Evolutionary conservation across 768 basidiomycete genomes (phyloP).

Genomic region (Tricholomella constricta): DNA sequence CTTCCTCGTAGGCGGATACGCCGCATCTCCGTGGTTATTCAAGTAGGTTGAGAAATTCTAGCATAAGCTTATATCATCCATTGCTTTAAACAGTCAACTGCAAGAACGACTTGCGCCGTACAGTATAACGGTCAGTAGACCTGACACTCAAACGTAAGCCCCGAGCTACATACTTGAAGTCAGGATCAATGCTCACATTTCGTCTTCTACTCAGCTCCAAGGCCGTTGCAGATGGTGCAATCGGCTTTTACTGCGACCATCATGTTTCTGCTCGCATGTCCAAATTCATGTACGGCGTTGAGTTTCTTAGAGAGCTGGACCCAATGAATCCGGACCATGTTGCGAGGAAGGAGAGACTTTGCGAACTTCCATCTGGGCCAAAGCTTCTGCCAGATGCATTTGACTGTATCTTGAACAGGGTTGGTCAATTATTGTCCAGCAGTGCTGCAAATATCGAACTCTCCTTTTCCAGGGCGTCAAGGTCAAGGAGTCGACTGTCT

Average conservation of each 20-base stretch:
- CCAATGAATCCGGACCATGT: conserved; percentile 66
- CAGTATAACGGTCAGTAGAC: conserved; percentile 66
- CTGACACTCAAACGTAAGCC: conserved; percentile 76
- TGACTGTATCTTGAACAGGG: conserved; percentile 75
- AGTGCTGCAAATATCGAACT: not conserved
- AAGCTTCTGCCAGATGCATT: conserved; percentile 80
- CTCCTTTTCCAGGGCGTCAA: conserved; percentile 52
- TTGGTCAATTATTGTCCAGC: conserved; percentile 32
- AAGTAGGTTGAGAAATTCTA: conserved; percentile 24
- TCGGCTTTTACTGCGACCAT: conserved; percentile 85
- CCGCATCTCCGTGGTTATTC: conserved; percentile 82
- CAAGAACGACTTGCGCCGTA: conserved; percentile 64
- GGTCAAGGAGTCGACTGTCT: conserved; percentile 82
- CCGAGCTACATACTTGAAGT: not conserved
- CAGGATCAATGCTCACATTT: not conserved
- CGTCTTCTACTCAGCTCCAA: conserved; percentile 58
- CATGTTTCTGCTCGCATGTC: conserved; percentile 82
- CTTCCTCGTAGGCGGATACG: conserved; percentile 83
- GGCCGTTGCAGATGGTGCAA: conserved; percentile 81
- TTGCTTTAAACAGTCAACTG: conserved; percentile 46
- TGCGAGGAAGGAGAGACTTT: conserved; percentile 61
- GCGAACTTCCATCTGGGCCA: conserved; percentile 77
- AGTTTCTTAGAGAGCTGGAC: conserved; percentile 72
- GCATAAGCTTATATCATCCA: no score
- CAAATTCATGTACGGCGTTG: conserved; percentile 82